phyloP scores from a whole-genome alignment of 495 filamentous ascomycete species.

The Cetradonia linearis region DNA sequence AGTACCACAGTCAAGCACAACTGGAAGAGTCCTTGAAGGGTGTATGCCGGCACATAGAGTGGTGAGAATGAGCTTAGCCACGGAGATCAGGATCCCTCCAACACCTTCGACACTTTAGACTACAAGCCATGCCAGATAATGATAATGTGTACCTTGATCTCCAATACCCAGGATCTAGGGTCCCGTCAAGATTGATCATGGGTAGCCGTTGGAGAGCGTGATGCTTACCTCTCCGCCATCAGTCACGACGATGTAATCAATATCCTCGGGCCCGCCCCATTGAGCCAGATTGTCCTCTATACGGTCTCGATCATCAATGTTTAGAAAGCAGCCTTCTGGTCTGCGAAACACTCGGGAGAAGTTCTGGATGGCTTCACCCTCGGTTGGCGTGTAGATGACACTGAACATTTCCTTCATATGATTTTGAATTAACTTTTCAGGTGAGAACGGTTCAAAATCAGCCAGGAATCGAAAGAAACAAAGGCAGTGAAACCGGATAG shows the following conservation, averaged over 20 bases:
- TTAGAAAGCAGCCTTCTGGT: constrained; percentile 62
- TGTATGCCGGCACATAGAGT: constrained; percentile 81
- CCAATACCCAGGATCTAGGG: constrained; percentile 78
- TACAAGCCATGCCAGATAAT: not conserved
- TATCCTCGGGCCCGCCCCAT: constrained; percentile 60
- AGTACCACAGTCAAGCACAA: constrained; percentile 82
- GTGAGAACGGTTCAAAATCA: not conserved
- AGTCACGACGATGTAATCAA: constrained; percentile 84
- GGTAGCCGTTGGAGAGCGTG: not conserved
- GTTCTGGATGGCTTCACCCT: constrained; percentile 83
- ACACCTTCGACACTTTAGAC: constrained; percentile 42
- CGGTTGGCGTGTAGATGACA: constrained; percentile 82
- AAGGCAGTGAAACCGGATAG: not conserved
- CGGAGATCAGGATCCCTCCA: constrained; percentile 73
- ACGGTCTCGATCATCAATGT: constrained; percentile 40
- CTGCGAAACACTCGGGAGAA: constrained; percentile 69
- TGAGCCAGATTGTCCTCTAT: constrained; percentile 54
- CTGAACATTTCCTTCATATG: constrained; percentile 80
- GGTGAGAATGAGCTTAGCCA: constrained; percentile 73
- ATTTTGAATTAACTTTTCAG: constrained; percentile 45
- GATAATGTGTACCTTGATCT: constrained; percentile 44
- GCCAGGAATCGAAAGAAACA: no score
- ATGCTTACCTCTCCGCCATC: constrained; percentile 49
- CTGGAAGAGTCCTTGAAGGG: constrained; percentile 66
- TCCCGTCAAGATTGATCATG: constrained; percentile 30